Evolutionary conservation across 2,329 filamentous ascomycete species (phyloP).

Genomic region (Aspergillus puulaauensis): DNA sequence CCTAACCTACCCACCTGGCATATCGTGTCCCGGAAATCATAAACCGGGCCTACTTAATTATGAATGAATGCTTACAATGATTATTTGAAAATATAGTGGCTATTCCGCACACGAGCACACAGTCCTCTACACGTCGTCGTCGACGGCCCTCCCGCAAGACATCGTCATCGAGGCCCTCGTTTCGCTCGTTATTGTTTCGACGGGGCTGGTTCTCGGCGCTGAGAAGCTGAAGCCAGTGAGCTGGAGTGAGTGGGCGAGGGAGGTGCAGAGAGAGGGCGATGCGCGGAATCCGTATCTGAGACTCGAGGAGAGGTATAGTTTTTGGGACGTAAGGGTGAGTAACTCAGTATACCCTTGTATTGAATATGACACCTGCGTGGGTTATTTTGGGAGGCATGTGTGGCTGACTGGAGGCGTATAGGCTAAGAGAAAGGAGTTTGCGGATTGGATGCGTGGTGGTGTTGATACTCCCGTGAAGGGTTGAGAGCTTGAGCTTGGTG

Average conservation of each 20-base stretch:
- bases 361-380: not conserved
- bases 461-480: constrained; percentile 23
- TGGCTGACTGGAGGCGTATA: constrained; percentile 26
- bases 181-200: constrained; percentile 74
- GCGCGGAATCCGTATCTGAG: constrained; percentile 75
- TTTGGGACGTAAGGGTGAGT: constrained; percentile 79
- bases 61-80: not conserved
- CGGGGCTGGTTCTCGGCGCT: constrained; percentile 77
- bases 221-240: constrained; percentile 80
- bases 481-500: constrained; percentile 2
- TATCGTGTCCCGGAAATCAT: not conserved
- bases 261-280: constrained; percentile 67
- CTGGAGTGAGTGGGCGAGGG: constrained; percentile 75
- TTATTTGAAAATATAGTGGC: constrained; percentile 58
- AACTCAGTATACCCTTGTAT: not conserved
- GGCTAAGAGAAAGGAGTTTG: constrained; percentile 72
- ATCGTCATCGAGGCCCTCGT: constrained; percentile 83
- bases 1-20: not conserved
- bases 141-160: constrained; percentile 70
- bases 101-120: constrained; percentile 96
- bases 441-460: constrained; percentile 63
- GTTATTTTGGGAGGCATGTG: not conserved
- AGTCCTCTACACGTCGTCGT: constrained; percentile 57
- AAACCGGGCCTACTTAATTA: not conserved
- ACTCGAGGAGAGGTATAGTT: constrained; percentile 78